Conservation (phyloP, 495 filamentous ascomycete species). For the Aspergillus asperescens region DNA sequence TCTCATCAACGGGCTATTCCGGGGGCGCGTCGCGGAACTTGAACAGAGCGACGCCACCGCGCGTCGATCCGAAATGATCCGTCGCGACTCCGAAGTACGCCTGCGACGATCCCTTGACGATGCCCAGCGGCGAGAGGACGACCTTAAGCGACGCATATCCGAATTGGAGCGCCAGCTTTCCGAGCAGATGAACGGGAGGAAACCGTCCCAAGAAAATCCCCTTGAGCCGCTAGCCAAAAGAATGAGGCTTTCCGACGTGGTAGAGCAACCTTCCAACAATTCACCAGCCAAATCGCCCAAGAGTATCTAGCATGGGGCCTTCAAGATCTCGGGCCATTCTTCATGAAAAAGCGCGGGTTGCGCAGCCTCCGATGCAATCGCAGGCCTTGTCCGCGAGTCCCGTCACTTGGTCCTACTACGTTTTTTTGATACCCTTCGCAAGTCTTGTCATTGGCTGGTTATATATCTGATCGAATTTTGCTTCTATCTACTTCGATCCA, state of each 20-base stretch:
- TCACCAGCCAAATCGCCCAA: slow-evolving; percentile 37
- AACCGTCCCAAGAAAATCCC: slow-evolving; percentile 23
- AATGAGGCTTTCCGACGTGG: slow-evolving; percentile 40
- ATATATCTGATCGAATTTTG: slow-evolving; percentile 25
- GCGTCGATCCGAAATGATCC: slow-evolving; percentile 53
- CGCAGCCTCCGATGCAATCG: slow-evolving; percentile 4
- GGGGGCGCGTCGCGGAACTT: slow-evolving; percentile 79
- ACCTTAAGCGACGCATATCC: slow-evolving; percentile 73
- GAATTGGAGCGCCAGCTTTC: slow-evolving; percentile 66
- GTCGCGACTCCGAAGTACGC: slow-evolving; percentile 54
- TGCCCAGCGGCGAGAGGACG: slow-evolving; percentile 68
- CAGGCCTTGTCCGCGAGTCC: slow-evolving; percentile 19
- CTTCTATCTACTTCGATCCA: slow-evolving; percentile 6
- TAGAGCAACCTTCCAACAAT: slow-evolving; percentile 37
- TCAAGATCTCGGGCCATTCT: slow-evolving; percentile 1
- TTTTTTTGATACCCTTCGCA: slow-evolving; percentile 45
- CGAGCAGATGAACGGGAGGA: slow-evolving; percentile 27
- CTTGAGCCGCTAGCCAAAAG: slow-evolving; percentile 44
- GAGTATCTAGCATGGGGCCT: slow-evolving; percentile 25
- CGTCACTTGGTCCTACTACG: slow-evolving; percentile 31
- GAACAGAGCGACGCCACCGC: slow-evolving; percentile 71
- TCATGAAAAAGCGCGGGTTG: neutral
- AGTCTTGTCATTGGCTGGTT: slow-evolving; percentile 36
- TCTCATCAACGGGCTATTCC: slow-evolving; percentile 90
- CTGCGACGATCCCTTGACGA: slow-evolving; percentile 68